Conservation (phyloP, 495 filamentous ascomycete species). For the Monascus purpureus region DNA sequence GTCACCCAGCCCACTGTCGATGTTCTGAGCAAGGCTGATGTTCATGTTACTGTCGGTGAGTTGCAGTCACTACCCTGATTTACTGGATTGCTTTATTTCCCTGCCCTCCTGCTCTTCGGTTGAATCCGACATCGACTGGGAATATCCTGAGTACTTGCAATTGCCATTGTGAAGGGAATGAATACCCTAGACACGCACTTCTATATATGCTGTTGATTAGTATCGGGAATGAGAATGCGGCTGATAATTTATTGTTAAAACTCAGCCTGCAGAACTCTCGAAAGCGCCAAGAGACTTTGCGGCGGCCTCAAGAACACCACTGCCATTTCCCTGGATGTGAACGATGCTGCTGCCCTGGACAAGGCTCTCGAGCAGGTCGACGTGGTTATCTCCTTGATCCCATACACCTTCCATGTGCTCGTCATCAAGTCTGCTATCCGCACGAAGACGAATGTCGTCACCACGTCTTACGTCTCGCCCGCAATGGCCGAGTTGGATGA, state of each 20-base stretch:
- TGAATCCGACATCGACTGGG: no score
- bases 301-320: constrained; percentile 54
- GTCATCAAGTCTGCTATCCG: constrained; percentile 94
- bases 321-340: constrained; percentile 75
- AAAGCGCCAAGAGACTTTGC: constrained; percentile 59
- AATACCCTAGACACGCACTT: no score
- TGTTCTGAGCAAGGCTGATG: constrained; percentile 56
- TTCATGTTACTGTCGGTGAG: constrained; percentile 75
- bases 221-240: no score
- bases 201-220: no score
- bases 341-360: constrained; percentile 58
- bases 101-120: no score
- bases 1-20: constrained; percentile 64
- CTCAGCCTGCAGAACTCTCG: constrained; percentile 80
- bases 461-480: constrained; percentile 86
- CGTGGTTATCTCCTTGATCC: constrained; percentile 72
- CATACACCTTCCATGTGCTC: constrained; percentile 79
- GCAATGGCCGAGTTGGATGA: constrained; percentile 83
- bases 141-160: no score
- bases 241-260: constrained; percentile 4
- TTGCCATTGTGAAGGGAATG: no score
- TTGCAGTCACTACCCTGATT: no score
- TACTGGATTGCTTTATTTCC: no score
- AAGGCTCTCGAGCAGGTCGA: constrained; percentile 63
- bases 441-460: constrained; percentile 89